Evolutionary conservation across 441 rosid genomes (phyloP).

Genomic region (Brassica balearica): DNA sequence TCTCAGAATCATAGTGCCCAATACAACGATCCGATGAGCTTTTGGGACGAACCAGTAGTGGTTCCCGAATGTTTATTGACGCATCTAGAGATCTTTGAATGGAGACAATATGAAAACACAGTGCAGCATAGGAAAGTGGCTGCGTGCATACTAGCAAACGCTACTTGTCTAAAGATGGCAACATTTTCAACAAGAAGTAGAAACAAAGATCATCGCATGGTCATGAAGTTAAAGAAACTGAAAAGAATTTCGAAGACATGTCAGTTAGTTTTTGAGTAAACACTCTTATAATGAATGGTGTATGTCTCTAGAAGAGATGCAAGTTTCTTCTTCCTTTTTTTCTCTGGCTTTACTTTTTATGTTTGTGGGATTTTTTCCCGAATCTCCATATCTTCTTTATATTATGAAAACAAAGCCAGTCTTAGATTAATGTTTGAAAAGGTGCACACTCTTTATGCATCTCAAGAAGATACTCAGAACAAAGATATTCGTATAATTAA

Average conservation of each 20-base stretch:
- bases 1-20: constrained; percentile 7
- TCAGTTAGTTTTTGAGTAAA: constrained; percentile 7
- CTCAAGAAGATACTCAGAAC: neutral
- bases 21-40: neutral
- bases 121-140: constrained; percentile 20
- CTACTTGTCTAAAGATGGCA: constrained; percentile 25
- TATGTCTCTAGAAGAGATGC: neutral
- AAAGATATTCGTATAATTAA: neutral
- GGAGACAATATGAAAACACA: constrained; percentile 32
- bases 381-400: neutral
- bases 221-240: neutral
- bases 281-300: neutral
- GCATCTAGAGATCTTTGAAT: constrained; percentile 27
- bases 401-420: neutral
- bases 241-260: constrained; percentile 25
- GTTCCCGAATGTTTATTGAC: constrained; percentile 24
- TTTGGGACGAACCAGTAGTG: constrained; percentile 8
- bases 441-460: neutral
- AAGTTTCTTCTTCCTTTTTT: neutral
- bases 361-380: neutral
- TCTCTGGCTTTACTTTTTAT: neutral
- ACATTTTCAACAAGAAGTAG: constrained; percentile 17
- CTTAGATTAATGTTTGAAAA: neutral
- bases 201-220: neutral
- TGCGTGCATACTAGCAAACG: constrained; percentile 27